Evolutionary conservation across 495 filamentous ascomycete species (phyloP).

Genomic region (Evernia prunastri): DNA sequence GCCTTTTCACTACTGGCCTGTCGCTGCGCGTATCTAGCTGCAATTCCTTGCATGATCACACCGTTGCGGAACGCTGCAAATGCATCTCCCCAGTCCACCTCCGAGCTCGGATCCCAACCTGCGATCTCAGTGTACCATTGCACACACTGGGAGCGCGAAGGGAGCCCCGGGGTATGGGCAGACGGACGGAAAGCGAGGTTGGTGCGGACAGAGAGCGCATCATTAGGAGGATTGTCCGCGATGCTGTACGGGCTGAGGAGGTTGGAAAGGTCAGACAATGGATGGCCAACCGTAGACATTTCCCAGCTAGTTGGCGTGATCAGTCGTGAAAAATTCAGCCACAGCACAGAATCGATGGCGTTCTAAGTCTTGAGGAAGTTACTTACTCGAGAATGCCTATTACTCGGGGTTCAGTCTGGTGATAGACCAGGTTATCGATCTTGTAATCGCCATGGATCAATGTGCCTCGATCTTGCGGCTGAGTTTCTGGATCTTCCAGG

Average conservation of each 20-base stretch:
- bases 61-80: constrained; percentile 61
- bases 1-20: constrained; percentile 89
- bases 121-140: constrained; percentile 70
- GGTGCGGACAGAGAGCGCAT: constrained; percentile 16
- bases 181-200: constrained; percentile 24
- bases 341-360: background rate
- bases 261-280: constrained; percentile 80
- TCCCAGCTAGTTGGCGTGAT: constrained; percentile 58
- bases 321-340: background rate
- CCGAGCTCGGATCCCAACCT: constrained; percentile 56
- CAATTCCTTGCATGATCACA: constrained; percentile 92
- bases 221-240: constrained; percentile 19
- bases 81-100: constrained; percentile 56
- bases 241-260: constrained; percentile 59
- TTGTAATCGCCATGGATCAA: constrained; percentile 96
- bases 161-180: constrained; percentile 59
- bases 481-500: constrained; percentile 58
- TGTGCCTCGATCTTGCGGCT: constrained; percentile 70
- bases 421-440: constrained; percentile 94
- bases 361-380: background rate
- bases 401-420: constrained; percentile 77
- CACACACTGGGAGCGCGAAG: constrained; percentile 59
- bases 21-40: constrained; percentile 70
- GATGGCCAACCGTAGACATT: constrained; percentile 94
- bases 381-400: constrained; percentile 85